Conservation (phyloP, 495 filamentous ascomycete species). For the Penicillium silybi region DNA sequence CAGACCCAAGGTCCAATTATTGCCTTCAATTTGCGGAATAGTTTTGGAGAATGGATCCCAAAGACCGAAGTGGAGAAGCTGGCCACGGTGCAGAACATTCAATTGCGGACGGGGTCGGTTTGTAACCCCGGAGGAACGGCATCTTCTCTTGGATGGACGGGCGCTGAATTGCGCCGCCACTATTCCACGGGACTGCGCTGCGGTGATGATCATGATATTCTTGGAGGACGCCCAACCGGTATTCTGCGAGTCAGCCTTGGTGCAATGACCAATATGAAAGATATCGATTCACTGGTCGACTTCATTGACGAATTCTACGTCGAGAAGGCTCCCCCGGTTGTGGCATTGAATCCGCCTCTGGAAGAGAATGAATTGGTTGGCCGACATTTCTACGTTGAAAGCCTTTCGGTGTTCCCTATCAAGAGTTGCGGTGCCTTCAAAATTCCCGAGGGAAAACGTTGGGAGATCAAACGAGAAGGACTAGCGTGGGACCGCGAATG, state of each 20-base stretch:
- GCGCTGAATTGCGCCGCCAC: conserved; percentile 75
- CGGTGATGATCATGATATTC: conserved; percentile 73
- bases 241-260: conserved; percentile 82
- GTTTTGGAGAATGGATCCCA: conserved; percentile 66
- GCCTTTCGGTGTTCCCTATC: conserved; percentile 73
- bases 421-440: conserved; percentile 80
- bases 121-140: conserved; percentile 91
- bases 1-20: conserved; percentile 70
- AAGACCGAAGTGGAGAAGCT: conserved; percentile 83
- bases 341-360: conserved; percentile 17
- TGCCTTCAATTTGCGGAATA: conserved; percentile 75
- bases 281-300: conserved; percentile 63
- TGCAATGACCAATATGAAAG: conserved; percentile 78
- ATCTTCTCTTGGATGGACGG: conserved; percentile 58
- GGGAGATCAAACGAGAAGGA: conserved; percentile 75
- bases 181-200: conserved; percentile 78
- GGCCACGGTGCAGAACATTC: conserved; percentile 70
- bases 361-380: conserved; percentile 12
- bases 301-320: conserved; percentile 80
- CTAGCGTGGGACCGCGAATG: conserved; percentile 92
- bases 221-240: conserved; percentile 80
- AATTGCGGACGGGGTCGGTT: conserved; percentile 78
- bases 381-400: conserved; percentile 49
- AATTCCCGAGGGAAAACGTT: conserved; percentile 59
- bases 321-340: conserved; percentile 36